Evolutionary conservation across 306 rosid species (phyloP).

Genomic region (Citrullus amarus): DNA sequence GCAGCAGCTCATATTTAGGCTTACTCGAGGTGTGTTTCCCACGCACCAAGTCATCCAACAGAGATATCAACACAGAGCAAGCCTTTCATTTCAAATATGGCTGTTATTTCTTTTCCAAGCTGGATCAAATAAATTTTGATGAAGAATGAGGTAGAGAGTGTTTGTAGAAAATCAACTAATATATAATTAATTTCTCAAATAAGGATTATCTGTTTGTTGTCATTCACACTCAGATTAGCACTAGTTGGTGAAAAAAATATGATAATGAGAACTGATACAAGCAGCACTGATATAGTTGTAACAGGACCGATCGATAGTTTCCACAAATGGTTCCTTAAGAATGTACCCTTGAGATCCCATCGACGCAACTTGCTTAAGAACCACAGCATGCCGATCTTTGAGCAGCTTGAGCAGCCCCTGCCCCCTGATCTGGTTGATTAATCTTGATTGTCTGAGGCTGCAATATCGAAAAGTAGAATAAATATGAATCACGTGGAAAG

Average conservation of each 20-base stretch:
- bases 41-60: background rate
- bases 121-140: conserved; percentile 1
- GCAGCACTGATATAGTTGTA: conserved; percentile 33
- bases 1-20: background rate
- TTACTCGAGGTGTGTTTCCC: background rate
- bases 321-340: conserved; percentile 20
- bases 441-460: conserved; percentile 87
- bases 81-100: conserved; percentile 4
- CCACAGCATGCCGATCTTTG: conserved; percentile 90
- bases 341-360: conserved; percentile 19
- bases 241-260: conserved; percentile 4
- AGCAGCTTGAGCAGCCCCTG: conserved; percentile 54
- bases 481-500: background rate
- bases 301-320: conserved; percentile 49
- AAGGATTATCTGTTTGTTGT: conserved; percentile 26
- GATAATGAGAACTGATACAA: conserved; percentile 27
- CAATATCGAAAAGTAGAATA: conserved; percentile 16
- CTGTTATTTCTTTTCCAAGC: background rate
- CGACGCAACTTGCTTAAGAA: conserved; percentile 23
- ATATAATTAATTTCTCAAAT: conserved; percentile 31
- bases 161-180: conserved; percentile 10
- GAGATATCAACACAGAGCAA: background rate
- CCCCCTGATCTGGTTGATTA: conserved; percentile 72
- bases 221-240: conserved; percentile 50
- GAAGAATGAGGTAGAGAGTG: conserved; percentile 28